These are phyloP conservation scores for Ramicandelaber brevisporus DNA, from an alignment of 192 early-diverging fungal genomes.

Conservation along the genomic window DNA sequence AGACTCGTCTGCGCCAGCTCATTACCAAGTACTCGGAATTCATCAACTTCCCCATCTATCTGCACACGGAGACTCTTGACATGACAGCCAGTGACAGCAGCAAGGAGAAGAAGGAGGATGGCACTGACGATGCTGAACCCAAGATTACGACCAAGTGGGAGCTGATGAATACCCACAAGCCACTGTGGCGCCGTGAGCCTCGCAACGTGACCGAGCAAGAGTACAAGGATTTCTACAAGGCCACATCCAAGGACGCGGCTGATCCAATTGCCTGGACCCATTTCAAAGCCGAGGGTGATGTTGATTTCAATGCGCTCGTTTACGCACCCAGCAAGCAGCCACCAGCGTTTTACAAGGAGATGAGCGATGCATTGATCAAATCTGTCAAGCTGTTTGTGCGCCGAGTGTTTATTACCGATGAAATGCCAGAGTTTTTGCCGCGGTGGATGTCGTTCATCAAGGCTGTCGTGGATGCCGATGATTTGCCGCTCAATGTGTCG, in stretches of 20 bases:
- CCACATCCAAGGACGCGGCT: conserved; percentile 97
- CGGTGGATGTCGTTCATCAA: conserved; percentile 99
- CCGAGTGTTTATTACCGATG: conserved; percentile 99
- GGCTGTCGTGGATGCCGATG: conserved; percentile 99
- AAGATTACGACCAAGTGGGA: conserved; percentile 66
- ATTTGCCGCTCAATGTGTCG: conserved; percentile 98
- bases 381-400: conserved; percentile 93
- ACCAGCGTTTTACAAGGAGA: conserved; percentile 92
- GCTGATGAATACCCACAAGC: conserved; percentile 98
- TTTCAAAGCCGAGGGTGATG: conserved; percentile 98
- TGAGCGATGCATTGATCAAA: conserved; percentile 99
- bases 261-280: conserved; percentile 94
- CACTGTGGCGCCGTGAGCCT: conserved; percentile 98
- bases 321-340: conserved; percentile 92
- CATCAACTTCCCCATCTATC: conserved; percentile 97
- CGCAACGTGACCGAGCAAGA: conserved; percentile 90
- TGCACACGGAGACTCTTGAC: conserved; percentile 39
- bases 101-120: conserved; percentile 45
- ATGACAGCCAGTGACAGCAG: conserved; percentile 30
- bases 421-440: conserved; percentile 97
- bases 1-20: conserved; percentile 96
- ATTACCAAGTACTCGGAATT: conserved; percentile 99
- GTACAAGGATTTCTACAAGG: conserved; percentile 97
- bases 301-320: conserved; percentile 97
- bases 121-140: conserved; percentile 43